Percentiles rank a stretch among this genome's conserved stretches.
Conservation (phyloP, 2,329 filamentous ascomycete genomes). For the Didymella sp. region DNA sequence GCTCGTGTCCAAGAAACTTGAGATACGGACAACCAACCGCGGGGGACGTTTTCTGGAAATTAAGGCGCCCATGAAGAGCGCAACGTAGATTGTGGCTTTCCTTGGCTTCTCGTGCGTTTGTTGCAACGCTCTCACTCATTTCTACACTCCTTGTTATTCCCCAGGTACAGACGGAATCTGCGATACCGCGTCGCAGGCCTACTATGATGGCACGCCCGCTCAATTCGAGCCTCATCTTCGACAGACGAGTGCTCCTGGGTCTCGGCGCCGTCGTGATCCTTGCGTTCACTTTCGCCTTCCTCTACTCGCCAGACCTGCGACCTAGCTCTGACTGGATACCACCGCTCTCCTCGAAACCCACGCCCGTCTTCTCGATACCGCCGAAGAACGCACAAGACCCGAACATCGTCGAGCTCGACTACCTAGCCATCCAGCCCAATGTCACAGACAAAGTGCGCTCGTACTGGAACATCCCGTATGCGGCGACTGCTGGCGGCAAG, state of each 20-base stretch:
- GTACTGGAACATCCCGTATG: conserved; percentile 47
- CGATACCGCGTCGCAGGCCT: conserved; percentile 9
- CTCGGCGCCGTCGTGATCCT: conserved; percentile 32
- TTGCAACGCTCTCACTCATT: not conserved
- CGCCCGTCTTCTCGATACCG: conserved; percentile 32
- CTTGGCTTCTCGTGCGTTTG: not conserved
- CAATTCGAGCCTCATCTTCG: conserved; percentile 38
- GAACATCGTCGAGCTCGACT: conserved; percentile 42
- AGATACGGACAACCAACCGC: conserved; percentile 7
- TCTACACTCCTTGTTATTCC: not conserved
- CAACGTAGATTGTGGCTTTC: conserved; percentile 4
- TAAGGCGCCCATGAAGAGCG: conserved; percentile 26
- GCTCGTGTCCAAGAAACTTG: conserved; percentile 17
- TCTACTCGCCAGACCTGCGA: conserved; percentile 35
- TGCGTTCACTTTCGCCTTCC: conserved; percentile 36
- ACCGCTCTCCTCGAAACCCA: conserved; percentile 30
- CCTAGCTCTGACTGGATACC: conserved; percentile 39
- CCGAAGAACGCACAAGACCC: conserved; percentile 36
- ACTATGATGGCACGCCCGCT: conserved; percentile 31
- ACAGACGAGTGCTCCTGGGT: conserved; percentile 34
- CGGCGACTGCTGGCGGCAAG: conserved; percentile 37
- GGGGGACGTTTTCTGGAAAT: conserved; percentile 17
- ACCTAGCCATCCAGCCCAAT: conserved; percentile 39
- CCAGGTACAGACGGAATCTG: conserved; percentile 2
- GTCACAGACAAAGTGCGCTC: conserved; percentile 37